Percentiles rank a stretch among this genome's conserved stretches.
phyloP scores from a whole-genome alignment of 2,329 filamentous ascomycete species.

The Cercospora berteroae region DNA sequence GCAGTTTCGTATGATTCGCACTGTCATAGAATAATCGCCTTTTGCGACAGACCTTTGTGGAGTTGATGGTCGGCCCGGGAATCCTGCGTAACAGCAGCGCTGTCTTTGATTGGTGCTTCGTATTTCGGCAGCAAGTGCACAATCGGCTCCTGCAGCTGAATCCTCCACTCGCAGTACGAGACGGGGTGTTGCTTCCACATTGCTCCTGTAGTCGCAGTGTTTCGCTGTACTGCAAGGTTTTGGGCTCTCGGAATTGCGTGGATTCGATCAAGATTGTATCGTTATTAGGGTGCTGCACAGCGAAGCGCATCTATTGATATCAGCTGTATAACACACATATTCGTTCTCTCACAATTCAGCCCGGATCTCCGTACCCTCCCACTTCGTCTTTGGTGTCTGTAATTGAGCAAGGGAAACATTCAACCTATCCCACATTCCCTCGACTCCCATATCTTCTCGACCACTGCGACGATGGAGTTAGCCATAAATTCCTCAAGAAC shows the following conservation, averaged over 20 bases:
- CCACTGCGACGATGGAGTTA: constrained; percentile 2
- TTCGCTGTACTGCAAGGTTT: neutral
- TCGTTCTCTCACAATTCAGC: neutral
- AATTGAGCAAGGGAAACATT: neutral
- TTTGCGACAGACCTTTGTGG: neutral
- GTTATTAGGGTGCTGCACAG: neutral
- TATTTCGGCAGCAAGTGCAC: neutral
- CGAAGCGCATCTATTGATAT: neutral
- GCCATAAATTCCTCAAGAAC: neutral
- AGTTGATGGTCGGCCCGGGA: neutral
- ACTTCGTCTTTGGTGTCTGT: neutral
- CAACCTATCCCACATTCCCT: neutral
- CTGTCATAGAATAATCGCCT: neutral
- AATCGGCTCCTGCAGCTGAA: neutral
- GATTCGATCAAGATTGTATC: neutral
- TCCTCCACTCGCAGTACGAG: neutral
- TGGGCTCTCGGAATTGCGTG: neutral
- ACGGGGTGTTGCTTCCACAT: neutral
- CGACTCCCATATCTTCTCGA: constrained; percentile 20
- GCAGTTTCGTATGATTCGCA: neutral
- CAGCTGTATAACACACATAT: neutral
- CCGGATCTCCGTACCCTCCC: neutral
- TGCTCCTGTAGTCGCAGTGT: neutral
- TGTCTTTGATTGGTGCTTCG: neutral
- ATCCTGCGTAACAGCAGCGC: neutral